Evolutionary conservation across 75 land plant species (phyloP).

Genomic region (Pinus taeda): DNA sequence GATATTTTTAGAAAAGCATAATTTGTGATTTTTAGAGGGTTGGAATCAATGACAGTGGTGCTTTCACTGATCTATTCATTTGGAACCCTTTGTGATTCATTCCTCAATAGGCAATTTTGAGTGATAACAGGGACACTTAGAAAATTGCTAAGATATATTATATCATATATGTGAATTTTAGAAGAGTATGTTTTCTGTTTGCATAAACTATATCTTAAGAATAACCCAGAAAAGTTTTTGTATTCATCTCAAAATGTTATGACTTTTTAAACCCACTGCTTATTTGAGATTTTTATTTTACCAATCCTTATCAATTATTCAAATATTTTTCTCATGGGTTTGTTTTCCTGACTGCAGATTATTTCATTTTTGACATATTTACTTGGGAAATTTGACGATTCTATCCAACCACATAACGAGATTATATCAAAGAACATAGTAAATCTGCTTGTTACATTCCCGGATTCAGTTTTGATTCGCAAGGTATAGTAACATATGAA

Average conservation of each 20-base stretch:
- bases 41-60: too few species aligned
- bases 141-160: neutral
- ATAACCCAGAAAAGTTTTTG: neutral
- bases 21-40: too few species aligned
- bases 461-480: constrained; percentile 95
- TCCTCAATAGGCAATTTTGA: too few species aligned
- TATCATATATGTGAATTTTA: neutral
- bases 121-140: neutral
- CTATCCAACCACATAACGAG: constrained; percentile 90
- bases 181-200: neutral
- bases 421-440: constrained; percentile 97
- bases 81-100: too few species aligned
- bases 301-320: too few species aligned
- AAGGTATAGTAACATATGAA: constrained; percentile 54
- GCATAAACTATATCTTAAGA: neutral
- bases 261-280: neutral
- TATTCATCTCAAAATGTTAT: neutral
- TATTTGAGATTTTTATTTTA: neutral
- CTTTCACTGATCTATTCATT: too few species aligned
- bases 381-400: constrained; percentile 81
- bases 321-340: neutral
- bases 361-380: constrained; percentile 94
- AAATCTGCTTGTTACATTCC: constrained; percentile 85
- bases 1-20: too few species aligned
- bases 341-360: constrained; percentile 50